These are phyloP conservation scores for Penicillium canescens DNA, from an alignment of 495 filamentous ascomycete genomes.

Conservation along the genomic window DNA sequence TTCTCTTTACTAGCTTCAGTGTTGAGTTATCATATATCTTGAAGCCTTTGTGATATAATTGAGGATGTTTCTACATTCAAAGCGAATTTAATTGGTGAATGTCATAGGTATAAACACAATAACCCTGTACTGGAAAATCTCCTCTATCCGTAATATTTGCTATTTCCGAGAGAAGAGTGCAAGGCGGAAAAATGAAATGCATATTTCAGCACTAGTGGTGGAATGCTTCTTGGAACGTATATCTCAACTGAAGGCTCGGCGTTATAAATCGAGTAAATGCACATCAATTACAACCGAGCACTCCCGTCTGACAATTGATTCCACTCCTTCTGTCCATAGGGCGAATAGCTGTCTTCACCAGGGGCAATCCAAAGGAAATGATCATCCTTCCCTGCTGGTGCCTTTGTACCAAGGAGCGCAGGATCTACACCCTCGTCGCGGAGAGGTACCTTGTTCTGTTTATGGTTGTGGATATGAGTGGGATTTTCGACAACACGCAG, in stretches of 20 bases:
- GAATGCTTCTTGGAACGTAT: no score
- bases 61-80: no score
- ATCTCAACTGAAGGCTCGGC: no score
- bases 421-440: constrained; percentile 72
- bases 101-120: no score
- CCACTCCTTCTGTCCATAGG: constrained; percentile 61
- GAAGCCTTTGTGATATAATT: no score
- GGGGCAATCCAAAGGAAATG: constrained; percentile 56
- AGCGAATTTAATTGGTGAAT: no score
- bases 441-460: constrained; percentile 77
- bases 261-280: neutral
- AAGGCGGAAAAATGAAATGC: no score
- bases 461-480: constrained; percentile 76
- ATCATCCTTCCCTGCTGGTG: constrained; percentile 45
- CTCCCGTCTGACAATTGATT: constrained; percentile 47
- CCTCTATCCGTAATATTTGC: no score
- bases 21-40: no score
- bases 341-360: constrained; percentile 53
- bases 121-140: no score
- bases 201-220: no score
- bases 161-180: no score
- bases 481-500: constrained; percentile 59
- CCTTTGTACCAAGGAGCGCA: constrained; percentile 47
- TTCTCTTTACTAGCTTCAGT: neutral
- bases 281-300: constrained; percentile 45